Base-by-base conservation (phyloP, 2,329 filamentous ascomycete species). In the Elsinoe fawcettii region DNA sequence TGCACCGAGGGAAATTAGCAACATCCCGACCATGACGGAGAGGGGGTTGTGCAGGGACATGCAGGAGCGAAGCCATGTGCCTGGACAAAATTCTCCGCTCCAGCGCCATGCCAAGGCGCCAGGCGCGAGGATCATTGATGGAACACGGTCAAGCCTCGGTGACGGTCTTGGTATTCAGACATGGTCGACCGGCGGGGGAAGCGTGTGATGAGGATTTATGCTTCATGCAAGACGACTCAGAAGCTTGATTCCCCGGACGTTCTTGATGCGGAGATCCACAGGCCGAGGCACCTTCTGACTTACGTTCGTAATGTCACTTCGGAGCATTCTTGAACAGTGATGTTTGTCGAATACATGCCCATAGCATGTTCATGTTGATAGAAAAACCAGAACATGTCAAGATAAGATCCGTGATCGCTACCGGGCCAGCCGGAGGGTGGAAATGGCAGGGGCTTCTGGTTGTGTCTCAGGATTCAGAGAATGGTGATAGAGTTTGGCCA, bases 61-160 rank as follows among this genome's bases (percentile, higher is more conserved):
- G 44, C 44, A 34, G n/a, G 44, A 23, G 12, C 12, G 23, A 23
- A 22, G 39, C 25, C 14, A 34, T 49, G 44, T 49, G 44, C 44
- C 23, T 49, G 22, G 25, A 14, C 9, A 36, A 25, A 53, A 53
- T 53, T 53, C 49, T 53, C 49, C 18, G 49, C 30, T 36, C 30
- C 23, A 53, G 49, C 49, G 49, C 16, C 30, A 37, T 36, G 49
- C 49, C 49, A 53, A 53, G 49, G 14, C 18, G 49, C 11, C 49
- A 27, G 49, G 30, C 7, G n/a, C 49, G 32, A 23, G 49, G 7
- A 53, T 53, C 49, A 53, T 53, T 53, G 49, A 53, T 37, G 49
- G 49, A 23, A 36, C 27, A 23, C 22, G 30, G 49, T 32, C 27
- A 53, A 53, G 27, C 49, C 27, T 37, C 32, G 14, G 27, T 7